Conservation (phyloP, 2,329 filamentous ascomycete species). For the Colletotrichum sp. region DNA sequence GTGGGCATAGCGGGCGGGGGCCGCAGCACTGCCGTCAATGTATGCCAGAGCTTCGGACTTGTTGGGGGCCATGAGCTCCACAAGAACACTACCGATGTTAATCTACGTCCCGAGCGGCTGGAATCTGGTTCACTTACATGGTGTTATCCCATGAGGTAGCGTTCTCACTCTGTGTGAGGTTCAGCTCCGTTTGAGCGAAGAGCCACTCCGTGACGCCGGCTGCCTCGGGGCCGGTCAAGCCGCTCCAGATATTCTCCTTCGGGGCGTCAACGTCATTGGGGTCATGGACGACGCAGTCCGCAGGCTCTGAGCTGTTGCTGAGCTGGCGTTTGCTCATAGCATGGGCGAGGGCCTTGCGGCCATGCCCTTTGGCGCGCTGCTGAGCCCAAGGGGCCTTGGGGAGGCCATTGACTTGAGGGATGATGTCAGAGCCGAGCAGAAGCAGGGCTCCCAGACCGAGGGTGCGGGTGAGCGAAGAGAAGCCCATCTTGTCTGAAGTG, state of each 20-base stretch:
- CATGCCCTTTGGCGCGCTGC: constrained; percentile 10
- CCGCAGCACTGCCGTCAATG: constrained; percentile 39
- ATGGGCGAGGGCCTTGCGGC: constrained; percentile 5
- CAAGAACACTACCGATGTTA: constrained; percentile 24
- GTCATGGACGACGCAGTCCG: neutral
- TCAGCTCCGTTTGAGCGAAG: constrained; percentile 41
- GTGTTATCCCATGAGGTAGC: constrained; percentile 41
- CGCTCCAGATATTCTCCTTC: constrained; percentile 45
- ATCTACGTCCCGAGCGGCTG: rapidly evolving
- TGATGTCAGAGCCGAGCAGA: neutral
- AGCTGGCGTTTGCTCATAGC: constrained; percentile 3
- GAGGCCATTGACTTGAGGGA: neutral
- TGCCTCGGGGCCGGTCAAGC: constrained; percentile 40
- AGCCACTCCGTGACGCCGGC: constrained; percentile 42
- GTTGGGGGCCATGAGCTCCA: constrained; percentile 49
- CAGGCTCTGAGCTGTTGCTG: neutral
- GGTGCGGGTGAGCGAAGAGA: neutral
- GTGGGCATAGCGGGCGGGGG: constrained; percentile 47
- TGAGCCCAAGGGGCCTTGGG: constrained; percentile 11
- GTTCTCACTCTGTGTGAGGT: constrained; percentile 38
- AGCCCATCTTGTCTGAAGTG: neutral
- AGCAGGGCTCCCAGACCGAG: constrained; percentile 2
- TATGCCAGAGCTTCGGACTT: constrained; percentile 53
- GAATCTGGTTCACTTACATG: constrained; percentile 25
- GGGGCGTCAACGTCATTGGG: constrained; percentile 34